phyloP scores from a whole-genome alignment of 371 early-diverging fungal species.

The Saksenaea oblongispora region DNA sequence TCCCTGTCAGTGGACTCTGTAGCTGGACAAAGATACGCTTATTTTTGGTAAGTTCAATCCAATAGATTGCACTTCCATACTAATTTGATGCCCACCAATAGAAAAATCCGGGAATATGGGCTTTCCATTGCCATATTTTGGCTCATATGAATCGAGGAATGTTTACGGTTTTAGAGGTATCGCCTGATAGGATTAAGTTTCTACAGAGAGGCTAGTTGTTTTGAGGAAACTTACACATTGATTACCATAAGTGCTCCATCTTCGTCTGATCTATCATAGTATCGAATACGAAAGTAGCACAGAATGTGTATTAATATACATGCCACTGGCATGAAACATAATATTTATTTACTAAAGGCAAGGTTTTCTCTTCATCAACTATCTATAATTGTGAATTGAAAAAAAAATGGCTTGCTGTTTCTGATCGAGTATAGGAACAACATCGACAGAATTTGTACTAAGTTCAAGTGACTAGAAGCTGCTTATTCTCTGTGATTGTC shows the following conservation, averaged over 20 bases:
- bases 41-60: constrained; percentile 18
- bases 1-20: constrained; percentile 16
- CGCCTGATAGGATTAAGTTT: constrained; percentile 25
- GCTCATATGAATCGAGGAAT: constrained; percentile 57
- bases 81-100: not conserved
- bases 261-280: too few relatives aligned
- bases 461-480: too few relatives aligned
- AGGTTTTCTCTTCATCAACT: too few relatives aligned
- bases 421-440: too few relatives aligned
- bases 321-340: too few relatives aligned
- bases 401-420: too few relatives aligned
- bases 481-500: too few relatives aligned
- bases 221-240: not conserved
- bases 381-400: too few relatives aligned
- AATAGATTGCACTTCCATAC: not conserved
- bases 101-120: constrained; percentile 56
- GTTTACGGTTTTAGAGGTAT: constrained; percentile 41
- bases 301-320: too few relatives aligned
- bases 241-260: not conserved
- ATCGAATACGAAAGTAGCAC: too few relatives aligned
- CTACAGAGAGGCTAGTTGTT: not conserved
- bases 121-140: constrained; percentile 54
- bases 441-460: too few relatives aligned
- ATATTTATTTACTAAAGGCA: too few relatives aligned
- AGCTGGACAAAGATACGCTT: constrained; percentile 43